Conservation (phyloP, 2,329 filamentous ascomycete genomes). For the Sphaerostilbella broomeana region DNA sequence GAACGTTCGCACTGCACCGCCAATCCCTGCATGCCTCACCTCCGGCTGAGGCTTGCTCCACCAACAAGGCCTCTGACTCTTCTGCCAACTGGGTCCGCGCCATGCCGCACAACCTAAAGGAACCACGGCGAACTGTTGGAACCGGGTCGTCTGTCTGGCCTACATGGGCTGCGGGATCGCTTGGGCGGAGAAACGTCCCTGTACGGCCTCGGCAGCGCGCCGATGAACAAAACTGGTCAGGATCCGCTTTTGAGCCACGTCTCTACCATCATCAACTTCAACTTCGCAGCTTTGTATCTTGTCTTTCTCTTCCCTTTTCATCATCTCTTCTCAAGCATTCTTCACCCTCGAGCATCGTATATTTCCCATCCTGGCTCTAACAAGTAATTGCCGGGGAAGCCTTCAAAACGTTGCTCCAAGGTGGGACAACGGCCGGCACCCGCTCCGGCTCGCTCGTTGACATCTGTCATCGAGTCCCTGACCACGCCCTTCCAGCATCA, state of each 20-base stretch:
- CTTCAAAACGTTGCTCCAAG: neutral
- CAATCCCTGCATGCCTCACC: conserved; percentile 11
- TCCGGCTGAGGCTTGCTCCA: conserved; percentile 13
- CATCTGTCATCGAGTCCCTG: conserved; percentile 2
- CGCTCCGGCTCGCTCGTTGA: neutral
- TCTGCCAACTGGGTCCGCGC: conserved; percentile 11
- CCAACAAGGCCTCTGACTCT: conserved; percentile 11
- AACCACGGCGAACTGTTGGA: conserved; percentile 7
- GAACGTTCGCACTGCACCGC: neutral
- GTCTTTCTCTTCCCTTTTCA: neutral
- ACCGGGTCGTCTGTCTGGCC: no score
- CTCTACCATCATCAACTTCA: conserved; percentile 1
- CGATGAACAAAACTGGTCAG: conserved; percentile 12
- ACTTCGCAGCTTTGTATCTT: neutral
- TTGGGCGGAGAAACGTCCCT: conserved; percentile 2
- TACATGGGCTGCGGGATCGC: conserved; percentile 12
- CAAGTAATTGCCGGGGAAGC: neutral
- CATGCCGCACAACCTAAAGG: conserved; percentile 10
- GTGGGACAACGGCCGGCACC: conserved; percentile 7
- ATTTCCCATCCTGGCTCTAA: neutral
- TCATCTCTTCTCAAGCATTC: neutral
- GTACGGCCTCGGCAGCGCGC: conserved; percentile 3
- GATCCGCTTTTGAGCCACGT: conserved; percentile 9
- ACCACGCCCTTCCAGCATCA: conserved; percentile 11
- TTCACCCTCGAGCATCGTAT: neutral